Base-by-base conservation (phyloP, 2,329 filamentous ascomycete genomes). In the Ophiostoma piceae region DNA sequence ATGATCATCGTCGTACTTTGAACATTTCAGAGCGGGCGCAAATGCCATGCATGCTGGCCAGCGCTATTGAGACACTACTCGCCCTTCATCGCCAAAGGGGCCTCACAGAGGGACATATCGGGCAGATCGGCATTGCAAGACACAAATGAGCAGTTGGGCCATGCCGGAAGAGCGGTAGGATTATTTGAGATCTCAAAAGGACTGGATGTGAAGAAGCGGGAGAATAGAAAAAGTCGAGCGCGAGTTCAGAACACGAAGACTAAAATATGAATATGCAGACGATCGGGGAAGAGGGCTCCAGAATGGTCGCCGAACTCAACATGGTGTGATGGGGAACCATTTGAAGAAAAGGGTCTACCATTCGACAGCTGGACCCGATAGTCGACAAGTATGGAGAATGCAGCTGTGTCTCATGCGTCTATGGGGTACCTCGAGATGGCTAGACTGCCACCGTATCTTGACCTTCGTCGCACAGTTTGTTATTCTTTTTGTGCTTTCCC, bases 271-370 rank as follows among this genome's bases (percentile, higher is more conserved):
- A 19, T 37, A 22, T n/a, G 60, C 60, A 64, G 60, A 29, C 57
- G 26, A n/a, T 64, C 60, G 62, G 19, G 62, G 35, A 39, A 39
- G 35, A 65, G 35, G 2, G 62, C 19, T 3, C 62, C 32, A 22
- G 16, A 14, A 29, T 65, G 62, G 62, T 65, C 62, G 35, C 60
- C 62, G 62, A 65, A 65, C 62, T 39, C 35, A 32, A 39, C 8
- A 39, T 65, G 60, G 60, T 37, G 60, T 65, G 32, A 65, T 39
- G 60, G 60, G 14, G 26, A 62, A 65, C 0, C 16, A 35, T 4
- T 35, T 65, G 62, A 35, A 65, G 62, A 65, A 16, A 14, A 65
- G 14, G 62, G 29, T 12, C 19, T 35, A 4, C 29, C 26, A 64
- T 64, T 64, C 60, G 60, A 64, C 60, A 32, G 16, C 14, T 64